Evolutionary conservation across 306 rosid species (phyloP).

Genomic region (Glycine tomentella): DNA sequence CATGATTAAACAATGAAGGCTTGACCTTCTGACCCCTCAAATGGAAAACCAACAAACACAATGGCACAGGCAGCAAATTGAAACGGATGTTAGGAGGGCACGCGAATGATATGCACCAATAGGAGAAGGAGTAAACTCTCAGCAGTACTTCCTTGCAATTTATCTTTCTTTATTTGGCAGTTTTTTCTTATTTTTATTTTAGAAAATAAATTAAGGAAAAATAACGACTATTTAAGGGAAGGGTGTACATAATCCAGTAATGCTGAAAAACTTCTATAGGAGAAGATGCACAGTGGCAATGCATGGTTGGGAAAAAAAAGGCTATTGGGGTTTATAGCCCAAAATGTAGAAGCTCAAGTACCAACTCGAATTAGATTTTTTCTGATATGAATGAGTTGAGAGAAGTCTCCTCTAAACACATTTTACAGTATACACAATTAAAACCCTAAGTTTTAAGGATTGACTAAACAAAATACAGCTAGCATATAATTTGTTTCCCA

Average conservation of each 20-base stretch:
- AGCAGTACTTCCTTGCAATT: neutral
- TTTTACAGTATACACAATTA: neutral
- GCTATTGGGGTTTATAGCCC: neutral
- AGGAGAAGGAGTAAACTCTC: neutral
- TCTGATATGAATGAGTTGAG: neutral
- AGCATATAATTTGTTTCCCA: neutral
- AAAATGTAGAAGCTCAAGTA: neutral
- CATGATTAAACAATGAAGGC: neutral
- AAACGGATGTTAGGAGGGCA: neutral
- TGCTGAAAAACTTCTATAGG: neutral
- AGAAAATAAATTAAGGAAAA: neutral
- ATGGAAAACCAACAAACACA: neutral
- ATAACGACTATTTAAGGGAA: neutral
- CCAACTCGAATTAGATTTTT: no score
- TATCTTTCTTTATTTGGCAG: neutral
- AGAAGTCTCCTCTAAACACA: neutral
- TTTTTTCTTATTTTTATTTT: neutral
- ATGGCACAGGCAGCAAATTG: neutral
- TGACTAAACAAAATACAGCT: neutral
- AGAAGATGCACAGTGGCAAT: neutral
- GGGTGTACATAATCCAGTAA: neutral
- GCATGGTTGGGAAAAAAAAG: neutral
- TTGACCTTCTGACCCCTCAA: neutral
- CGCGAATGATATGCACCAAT: neutral
- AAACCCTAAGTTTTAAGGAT: neutral